Base-by-base conservation (phyloP, 257 asterid genomes). In the Solanum etuberosum region DNA sequence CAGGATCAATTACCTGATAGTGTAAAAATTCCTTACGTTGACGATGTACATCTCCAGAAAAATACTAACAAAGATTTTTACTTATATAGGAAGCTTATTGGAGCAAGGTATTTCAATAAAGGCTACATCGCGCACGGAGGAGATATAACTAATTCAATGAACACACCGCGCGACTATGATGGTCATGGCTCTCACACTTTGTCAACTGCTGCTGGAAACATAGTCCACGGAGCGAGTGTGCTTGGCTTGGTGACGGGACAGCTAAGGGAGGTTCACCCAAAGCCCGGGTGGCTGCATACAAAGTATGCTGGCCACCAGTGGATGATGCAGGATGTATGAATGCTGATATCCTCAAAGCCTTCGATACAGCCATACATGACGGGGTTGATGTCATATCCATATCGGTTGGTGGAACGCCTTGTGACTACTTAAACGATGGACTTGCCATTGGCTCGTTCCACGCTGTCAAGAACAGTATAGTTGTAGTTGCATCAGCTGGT, bases 151-250 rank as follows among this genome's bases (percentile, higher is more conserved):
- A n/a, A 86, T 1, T 43, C 87, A 0, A 43, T 32, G 88, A 1
- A 68, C 32, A 77, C 90, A 0, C 70, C 95, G 1, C 92, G 96
- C 0, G 98, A 96, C 89, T 1, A 3, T 0, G 91, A 48, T 0
- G 99, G 99, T 2, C 98, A 96, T 20, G 99, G 99, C 3, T 31
- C 91, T 12, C 99, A 95, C 92, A 96, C 98, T 0, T 89, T 96
- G 15, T 96, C 99, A 12, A 96, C 98, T 0, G 97, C 98, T 0
- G 99, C 84, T 16, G 99, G 99, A 4, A 93, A 90, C 93, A 90
- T 93, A 32, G 99, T 95, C 71, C 86, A 89, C 0, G 93, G 95
- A 3, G 98, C 94, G 0, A 92, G 68, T n/a, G 84, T 95, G 2
- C 88, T 92, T 7, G 98, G 97, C 0, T 8, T 84, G 7, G 93